Conservation (phyloP, 192 early-diverging fungal species). For the Powellomyces hirtus region DNA sequence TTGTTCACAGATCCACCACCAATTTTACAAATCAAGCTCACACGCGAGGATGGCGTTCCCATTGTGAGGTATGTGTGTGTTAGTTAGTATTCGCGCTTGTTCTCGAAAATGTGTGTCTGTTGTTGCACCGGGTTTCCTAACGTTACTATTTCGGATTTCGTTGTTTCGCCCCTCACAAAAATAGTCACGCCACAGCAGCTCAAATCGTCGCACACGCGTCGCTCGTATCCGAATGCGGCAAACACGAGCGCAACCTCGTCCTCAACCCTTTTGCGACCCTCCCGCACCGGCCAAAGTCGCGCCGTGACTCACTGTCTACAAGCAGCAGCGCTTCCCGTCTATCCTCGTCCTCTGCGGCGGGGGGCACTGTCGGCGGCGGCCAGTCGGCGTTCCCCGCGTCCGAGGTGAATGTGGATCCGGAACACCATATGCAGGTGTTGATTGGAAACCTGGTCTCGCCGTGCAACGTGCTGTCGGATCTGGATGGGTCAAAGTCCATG, state of each 20-base stretch:
- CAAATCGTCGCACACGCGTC: constrained; percentile 26
- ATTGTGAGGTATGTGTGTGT: constrained; percentile 8
- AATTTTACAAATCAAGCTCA: constrained; percentile 32
- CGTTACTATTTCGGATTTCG: constrained; percentile 25
- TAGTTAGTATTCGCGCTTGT: not conserved
- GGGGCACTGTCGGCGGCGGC: not conserved
- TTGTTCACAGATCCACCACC: constrained; percentile 36
- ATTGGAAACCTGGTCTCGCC: constrained; percentile 18
- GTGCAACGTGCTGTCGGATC: constrained; percentile 27
- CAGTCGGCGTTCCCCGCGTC: constrained; percentile 29
- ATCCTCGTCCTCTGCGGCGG: not conserved
- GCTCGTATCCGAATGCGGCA: constrained; percentile 19
- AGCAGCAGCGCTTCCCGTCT: constrained; percentile 20
- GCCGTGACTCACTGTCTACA: too few species aligned
- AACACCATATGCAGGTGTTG: not conserved
- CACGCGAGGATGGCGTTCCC: not conserved
- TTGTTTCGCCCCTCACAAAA: constrained; percentile 2
- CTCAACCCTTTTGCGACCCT: constrained; percentile 10
- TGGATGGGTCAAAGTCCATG: constrained; percentile 15
- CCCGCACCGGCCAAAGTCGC: not conserved
- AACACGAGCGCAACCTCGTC: constrained; percentile 24
- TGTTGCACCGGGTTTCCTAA: constrained; percentile 11
- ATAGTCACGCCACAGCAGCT: not conserved
- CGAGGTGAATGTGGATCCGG: not conserved
- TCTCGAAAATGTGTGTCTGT: not conserved